Evolutionary conservation across 108 stramenopile genomes (phyloP), one percentile per base, ranked within the genome.

Genomic region (Cyclostephanos invisitatus): DNA sequence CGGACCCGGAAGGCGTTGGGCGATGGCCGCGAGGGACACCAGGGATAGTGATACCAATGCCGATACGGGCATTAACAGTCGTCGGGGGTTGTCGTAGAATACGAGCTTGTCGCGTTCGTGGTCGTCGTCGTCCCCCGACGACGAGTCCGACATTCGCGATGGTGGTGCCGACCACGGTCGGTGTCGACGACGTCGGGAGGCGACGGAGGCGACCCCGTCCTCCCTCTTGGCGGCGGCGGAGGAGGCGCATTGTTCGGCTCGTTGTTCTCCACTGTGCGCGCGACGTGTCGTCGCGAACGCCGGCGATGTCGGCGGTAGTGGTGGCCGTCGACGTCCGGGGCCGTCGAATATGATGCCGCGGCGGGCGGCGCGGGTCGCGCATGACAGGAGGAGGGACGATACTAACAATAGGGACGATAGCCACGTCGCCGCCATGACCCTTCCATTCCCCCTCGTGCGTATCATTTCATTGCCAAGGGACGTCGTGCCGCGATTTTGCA

Each of bases 1-100:
- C 48, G 77, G 77, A 15, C 77, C 77, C 20, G 77, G 77, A 0
- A 78, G 66, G 47, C 12, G 35, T 48, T 72, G 56, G 3, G 42
- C 56, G 49, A 72, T 62, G 18, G 77, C 77, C 17, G 77, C 70
- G 15, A 72, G 49, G 27, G 77, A 71, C 12, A 49, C 53, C 0
- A 71, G 61, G 17, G 71, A 72, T n/a, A 78, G 49, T 0, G 66
- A 54, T 24, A 67, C 20, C 3, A 60, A 11, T 8, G 67, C 70
- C 10, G 71, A 14, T 4, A 68, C 24, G 15, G 77, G 77, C 15
- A 78, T 32, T 24, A 72, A 40, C 2, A 57, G 54, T 55, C 29
- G 35, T 37, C 29, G 42, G 29, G 8, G 0, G 14, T 57, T 12
- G 36, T 61, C 36, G 36, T 42, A n/a, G 17, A 18, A 5, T 10